Evolutionary conservation across 2,329 filamentous ascomycete species (phyloP).

Genomic region (Nemania diffusa): DNA sequence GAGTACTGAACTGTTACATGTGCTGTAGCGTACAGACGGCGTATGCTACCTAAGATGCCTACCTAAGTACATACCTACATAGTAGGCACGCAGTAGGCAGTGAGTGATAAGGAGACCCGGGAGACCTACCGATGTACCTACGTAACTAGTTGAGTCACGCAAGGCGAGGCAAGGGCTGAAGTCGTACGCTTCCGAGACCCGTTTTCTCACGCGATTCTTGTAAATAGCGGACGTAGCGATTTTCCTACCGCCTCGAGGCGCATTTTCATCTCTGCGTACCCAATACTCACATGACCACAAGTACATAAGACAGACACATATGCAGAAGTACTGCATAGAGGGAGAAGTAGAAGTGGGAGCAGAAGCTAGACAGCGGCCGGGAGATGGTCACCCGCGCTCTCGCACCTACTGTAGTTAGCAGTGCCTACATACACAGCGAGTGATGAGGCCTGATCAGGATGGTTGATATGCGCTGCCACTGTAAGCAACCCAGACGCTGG

Average conservation of each 20-base stretch:
- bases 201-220: not conserved
- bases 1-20: not conserved
- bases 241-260: not conserved
- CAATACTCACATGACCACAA: not conserved
- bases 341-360: not conserved
- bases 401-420: not conserved
- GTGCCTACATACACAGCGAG: not conserved
- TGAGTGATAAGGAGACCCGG: slow-evolving; percentile 4
- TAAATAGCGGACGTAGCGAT: not conserved
- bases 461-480: slow-evolving; percentile 40
- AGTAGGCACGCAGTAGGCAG: not conserved
- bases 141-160: slow-evolving; percentile 15
- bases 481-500: slow-evolving; percentile 52
- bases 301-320: no score
- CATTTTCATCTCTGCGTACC: not conserved
- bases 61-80: not conserved
- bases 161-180: slow-evolving; percentile 12
- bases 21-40: slow-evolving; percentile 10
- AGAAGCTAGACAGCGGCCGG: slow-evolving; percentile 13
- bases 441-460: slow-evolving; percentile 28
- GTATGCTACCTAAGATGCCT: slow-evolving; percentile 6
- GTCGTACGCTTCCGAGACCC: not conserved
- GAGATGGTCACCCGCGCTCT: slow-evolving; percentile 15
- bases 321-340: no score
- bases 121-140: not conserved